A percentile compares a stretch with the other conserved stretches of the same genome.
Conservation (phyloP, 108 stramenopile species). For the Cyclotella cryptica region DNA sequence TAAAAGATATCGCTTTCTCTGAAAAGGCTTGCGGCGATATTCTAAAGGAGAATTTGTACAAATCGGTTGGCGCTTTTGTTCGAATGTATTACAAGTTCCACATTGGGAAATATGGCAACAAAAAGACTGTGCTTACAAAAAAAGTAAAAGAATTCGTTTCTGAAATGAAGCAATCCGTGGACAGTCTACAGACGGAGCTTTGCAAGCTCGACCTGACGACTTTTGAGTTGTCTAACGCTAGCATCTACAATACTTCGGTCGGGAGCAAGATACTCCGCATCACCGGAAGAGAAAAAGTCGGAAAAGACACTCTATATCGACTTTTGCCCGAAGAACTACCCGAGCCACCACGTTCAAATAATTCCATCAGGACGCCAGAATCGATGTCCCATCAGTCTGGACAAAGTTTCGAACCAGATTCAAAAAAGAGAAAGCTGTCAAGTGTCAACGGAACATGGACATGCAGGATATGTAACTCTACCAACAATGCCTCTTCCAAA, state of each 20-base stretch:
- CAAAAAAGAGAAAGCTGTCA: too few relatives aligned
- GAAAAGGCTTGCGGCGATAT: conserved; percentile 38
- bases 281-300: not conserved
- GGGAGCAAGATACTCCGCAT: not conserved
- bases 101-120: conserved; percentile 22
- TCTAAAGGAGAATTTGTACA: conserved; percentile 51
- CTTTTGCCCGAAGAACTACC: conserved; percentile 5
- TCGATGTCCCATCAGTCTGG: not conserved
- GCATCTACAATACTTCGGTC: not conserved
- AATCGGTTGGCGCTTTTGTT: conserved; percentile 48
- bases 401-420: too few relatives aligned
- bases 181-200: not conserved
- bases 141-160: not conserved
- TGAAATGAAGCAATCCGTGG: not conserved
- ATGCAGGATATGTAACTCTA: too few relatives aligned
- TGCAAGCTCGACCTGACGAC: conserved; percentile 6
- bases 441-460: too few relatives aligned
- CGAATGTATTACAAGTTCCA: conserved; percentile 48
- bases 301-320: conserved; percentile 6
- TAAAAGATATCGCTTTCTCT: conserved; percentile 36
- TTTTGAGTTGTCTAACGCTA: not conserved
- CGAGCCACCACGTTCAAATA: not conserved
- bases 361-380: not conserved
- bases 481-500: too few relatives aligned
- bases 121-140: conserved; percentile 14